Percentiles rank a stretch among this genome's conserved stretches.
These are phyloP conservation scores for Malbranchea zuffiana DNA, from an alignment of 2,329 filamentous ascomycete species.

Conservation along the genomic window DNA sequence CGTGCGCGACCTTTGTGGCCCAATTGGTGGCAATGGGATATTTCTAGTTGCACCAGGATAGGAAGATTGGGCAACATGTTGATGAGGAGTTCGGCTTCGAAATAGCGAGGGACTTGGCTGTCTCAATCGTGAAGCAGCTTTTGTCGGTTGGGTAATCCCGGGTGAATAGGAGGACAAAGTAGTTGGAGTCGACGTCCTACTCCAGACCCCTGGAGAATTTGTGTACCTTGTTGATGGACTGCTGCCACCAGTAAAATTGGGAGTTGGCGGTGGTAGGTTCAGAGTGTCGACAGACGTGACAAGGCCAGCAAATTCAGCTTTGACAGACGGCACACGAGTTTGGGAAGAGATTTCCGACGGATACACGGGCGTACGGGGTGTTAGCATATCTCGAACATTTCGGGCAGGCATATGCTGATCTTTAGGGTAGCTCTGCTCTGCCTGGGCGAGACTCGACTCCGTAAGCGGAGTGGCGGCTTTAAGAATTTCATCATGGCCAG, in stretches of 20 bases:
- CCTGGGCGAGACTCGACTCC: too few species aligned
- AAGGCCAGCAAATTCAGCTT: too few species aligned
- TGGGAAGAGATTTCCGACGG: too few species aligned
- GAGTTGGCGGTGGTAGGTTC: slow-evolving; percentile 30
- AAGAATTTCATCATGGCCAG: background rate
- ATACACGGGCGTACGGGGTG: too few species aligned
- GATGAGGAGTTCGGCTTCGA: slow-evolving; percentile 21
- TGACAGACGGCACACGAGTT: too few species aligned
- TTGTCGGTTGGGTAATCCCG: slow-evolving; percentile 33
- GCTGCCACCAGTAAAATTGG: slow-evolving; percentile 30
- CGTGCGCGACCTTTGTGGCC: slow-evolving; percentile 9
- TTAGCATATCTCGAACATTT: too few species aligned
- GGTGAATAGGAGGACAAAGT: slow-evolving; percentile 42
- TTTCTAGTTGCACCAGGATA: slow-evolving; percentile 10
- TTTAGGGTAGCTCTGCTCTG: too few species aligned
- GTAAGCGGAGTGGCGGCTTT: background rate
- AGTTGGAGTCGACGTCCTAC: slow-evolving; percentile 39
- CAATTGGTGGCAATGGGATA: slow-evolving; percentile 3
- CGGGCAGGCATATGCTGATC: too few species aligned
- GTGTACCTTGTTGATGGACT: slow-evolving; percentile 39
- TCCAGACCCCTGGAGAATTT: slow-evolving; percentile 37
- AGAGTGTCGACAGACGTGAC: slow-evolving; percentile 26
- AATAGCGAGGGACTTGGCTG: slow-evolving; percentile 30
- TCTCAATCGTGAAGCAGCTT: slow-evolving; percentile 26
- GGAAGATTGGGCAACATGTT: slow-evolving; percentile 14